A percentile compares a stretch with the other conserved stretches of the same genome.
Evolutionary conservation across 83 land plant genomes (phyloP).

Genomic region (Picea abies): DNA sequence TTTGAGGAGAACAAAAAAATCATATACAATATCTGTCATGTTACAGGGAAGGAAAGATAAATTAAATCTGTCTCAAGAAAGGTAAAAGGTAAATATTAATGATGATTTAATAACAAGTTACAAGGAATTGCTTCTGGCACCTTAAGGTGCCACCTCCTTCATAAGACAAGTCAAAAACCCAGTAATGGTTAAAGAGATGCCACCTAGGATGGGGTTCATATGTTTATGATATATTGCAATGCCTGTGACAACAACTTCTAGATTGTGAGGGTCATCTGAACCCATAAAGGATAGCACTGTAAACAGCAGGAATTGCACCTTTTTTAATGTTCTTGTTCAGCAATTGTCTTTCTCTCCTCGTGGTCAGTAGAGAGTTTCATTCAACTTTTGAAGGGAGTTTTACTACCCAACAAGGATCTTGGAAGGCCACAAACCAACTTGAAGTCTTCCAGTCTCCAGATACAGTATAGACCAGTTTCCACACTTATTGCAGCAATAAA

Average conservation of each 20-base stretch:
- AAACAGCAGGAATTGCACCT: not conserved
- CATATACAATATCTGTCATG: not conserved
- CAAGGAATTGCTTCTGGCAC: not conserved
- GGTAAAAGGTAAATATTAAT: not conserved
- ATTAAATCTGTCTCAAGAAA: not conserved
- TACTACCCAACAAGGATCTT: not conserved
- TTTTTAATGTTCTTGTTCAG: too few species aligned
- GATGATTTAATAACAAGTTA: not conserved
- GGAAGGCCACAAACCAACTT: not conserved
- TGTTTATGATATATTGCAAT: not conserved
- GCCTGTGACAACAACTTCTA: not conserved
- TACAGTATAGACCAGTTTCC: too few species aligned
- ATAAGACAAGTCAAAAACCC: not conserved
- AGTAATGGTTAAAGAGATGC: not conserved
- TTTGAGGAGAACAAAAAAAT: not conserved
- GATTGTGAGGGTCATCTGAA: not conserved
- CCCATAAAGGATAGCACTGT: not conserved
- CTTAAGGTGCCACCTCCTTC: not conserved
- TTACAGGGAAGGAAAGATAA: not conserved
- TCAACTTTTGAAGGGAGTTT: not conserved
- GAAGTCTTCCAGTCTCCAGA: not conserved
- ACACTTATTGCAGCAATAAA: not conserved
- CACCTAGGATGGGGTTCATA: not conserved
- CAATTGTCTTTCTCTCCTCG: not conserved
- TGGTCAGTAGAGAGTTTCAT: not conserved